Evolutionary conservation across 345 rosid genomes (phyloP).

Genomic region (Eucalyptus erythrocorys): DNA sequence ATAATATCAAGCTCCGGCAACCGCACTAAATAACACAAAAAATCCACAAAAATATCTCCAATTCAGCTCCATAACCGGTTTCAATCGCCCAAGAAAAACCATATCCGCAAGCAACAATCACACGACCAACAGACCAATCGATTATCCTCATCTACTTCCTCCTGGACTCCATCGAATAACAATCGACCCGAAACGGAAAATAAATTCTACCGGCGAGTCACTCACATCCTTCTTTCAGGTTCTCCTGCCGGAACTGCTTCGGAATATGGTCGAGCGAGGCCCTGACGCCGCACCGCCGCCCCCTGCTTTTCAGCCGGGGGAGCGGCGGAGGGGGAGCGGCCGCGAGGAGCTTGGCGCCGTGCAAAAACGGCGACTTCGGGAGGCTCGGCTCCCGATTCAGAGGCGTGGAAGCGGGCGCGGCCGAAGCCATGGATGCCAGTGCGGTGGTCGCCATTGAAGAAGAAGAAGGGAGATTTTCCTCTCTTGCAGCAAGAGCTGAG

Average conservation of each 20-base stretch:
- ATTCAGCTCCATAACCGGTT: not conserved
- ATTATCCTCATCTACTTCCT: not conserved
- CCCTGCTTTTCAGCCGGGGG: not conserved
- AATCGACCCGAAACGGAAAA: not conserved
- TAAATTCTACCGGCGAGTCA: not conserved
- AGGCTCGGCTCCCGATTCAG: not conserved
- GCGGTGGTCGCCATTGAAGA: slow-evolving; percentile 39
- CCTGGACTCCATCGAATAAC: not conserved
- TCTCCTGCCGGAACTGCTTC: slow-evolving; percentile 61
- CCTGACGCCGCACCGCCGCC: not conserved
- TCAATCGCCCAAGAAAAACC: not conserved
- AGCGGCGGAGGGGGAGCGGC: not conserved
- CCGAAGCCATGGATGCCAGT: not conserved
- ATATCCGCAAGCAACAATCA: not conserved
- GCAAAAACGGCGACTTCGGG: not conserved
- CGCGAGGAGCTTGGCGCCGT: not conserved
- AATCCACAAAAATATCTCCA: not conserved
- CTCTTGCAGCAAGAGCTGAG: not conserved
- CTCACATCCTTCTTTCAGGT: slow-evolving; percentile 73
- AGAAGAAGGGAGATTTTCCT: not conserved
- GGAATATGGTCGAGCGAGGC: slow-evolving; percentile 50
- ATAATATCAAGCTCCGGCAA: not conserved
- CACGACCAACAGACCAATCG: not conserved
- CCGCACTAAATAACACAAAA: not conserved
- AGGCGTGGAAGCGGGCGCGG: not conserved